Evolutionary conservation across 257 asterid genomes (phyloP).

Genomic region (Leptodermis oblonga): DNA sequence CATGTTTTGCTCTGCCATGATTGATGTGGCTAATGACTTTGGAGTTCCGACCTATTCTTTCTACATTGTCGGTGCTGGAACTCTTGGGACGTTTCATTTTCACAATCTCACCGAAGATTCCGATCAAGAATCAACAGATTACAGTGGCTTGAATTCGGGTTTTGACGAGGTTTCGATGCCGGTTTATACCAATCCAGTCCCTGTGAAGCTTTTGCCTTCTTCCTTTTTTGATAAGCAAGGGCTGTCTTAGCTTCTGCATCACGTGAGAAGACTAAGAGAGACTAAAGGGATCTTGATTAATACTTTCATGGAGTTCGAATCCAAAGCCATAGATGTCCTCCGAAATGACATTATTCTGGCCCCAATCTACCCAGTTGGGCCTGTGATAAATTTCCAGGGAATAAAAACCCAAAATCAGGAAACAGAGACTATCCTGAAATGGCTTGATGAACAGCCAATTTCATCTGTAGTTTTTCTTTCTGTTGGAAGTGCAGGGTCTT

Average conservation of each 20-base stretch:
- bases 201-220: slow-evolving; percentile 33
- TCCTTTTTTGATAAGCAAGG: slow-evolving; percentile 1
- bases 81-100: background rate
- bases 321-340: slow-evolving; percentile 23
- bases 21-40: slow-evolving; percentile 38
- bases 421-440: slow-evolving; percentile 4
- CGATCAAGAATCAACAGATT: background rate
- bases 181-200: slow-evolving; percentile 24
- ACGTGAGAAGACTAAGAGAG: slow-evolving; percentile 17
- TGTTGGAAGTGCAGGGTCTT: background rate
- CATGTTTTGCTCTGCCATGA: slow-evolving; percentile 49
- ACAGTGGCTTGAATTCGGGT: background rate
- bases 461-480: slow-evolving; percentile 1
- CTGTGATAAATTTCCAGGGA: slow-evolving; percentile 23
- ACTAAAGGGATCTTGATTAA: slow-evolving; percentile 38
- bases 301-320: slow-evolving; percentile 45
- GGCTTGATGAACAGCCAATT: background rate
- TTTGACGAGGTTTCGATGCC: slow-evolving; percentile 6
- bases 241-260: background rate
- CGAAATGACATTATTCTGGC: slow-evolving; percentile 13
- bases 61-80: slow-evolving; percentile 13
- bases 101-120: background rate
- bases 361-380: slow-evolving; percentile 45
- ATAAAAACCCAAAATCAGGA: background rate
- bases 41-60: slow-evolving; percentile 18